Conservation (phyloP, 176 grass and related monocot species). For the Elymus sibiricus region DNA sequence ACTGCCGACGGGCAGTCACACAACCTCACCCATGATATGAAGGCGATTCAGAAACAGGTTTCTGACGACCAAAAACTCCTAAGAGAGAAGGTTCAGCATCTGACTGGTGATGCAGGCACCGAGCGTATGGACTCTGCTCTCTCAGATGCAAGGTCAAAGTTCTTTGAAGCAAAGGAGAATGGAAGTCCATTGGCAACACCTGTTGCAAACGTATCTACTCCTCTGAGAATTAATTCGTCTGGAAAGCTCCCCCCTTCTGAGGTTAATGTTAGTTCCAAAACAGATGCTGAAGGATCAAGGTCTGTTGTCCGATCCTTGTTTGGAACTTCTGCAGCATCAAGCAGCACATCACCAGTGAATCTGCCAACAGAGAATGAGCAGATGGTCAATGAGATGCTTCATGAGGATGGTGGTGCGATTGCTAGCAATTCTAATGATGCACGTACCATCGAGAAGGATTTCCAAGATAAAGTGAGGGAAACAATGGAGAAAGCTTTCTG, state of each 20-base stretch:
- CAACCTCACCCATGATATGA: constrained; percentile 86
- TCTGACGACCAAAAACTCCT: constrained; percentile 83
- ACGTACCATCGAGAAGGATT: constrained; percentile 36
- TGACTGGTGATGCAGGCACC: constrained; percentile 78
- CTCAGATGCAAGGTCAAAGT: constrained; percentile 68
- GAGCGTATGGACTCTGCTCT: constrained; percentile 87
- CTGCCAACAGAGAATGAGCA: constrained; percentile 71
- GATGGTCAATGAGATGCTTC: constrained; percentile 90
- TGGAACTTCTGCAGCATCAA: too few relatives aligned
- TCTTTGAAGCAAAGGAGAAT: constrained; percentile 80
- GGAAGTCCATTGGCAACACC: constrained; percentile 49
- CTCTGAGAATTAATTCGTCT: constrained; percentile 42
- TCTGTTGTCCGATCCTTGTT: too few relatives aligned
- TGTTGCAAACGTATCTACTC: constrained; percentile 52
- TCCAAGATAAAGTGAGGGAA: constrained; percentile 67
- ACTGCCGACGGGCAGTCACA: constrained; percentile 40
- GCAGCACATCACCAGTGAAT: constrained; percentile 27
- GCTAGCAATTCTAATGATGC: constrained; percentile 32
- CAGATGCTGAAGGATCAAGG: too few relatives aligned
- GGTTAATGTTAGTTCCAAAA: constrained; percentile 7
- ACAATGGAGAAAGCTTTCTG: constrained; percentile 91
- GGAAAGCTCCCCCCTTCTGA: constrained; percentile 17
- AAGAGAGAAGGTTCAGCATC: constrained; percentile 87
- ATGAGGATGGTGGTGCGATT: constrained; percentile 44
- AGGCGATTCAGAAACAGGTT: constrained; percentile 89